Evolutionary conservation across 371 early-diverging fungal genomes (phyloP), one percentile per base, ranked within the genome.

Genomic region (Mortierella sp.): DNA sequence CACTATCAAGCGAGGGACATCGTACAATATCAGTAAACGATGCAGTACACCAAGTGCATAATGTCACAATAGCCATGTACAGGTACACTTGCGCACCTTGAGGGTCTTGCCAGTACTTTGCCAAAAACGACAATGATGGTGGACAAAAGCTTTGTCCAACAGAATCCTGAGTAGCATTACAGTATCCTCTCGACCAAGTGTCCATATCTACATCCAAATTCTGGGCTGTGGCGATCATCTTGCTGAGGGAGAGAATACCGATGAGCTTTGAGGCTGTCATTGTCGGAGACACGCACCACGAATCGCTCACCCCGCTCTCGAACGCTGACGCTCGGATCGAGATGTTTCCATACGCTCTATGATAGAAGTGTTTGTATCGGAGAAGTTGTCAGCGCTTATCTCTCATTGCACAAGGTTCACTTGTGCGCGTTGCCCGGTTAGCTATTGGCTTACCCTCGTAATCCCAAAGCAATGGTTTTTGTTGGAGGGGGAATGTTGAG

Each of bases 61-160:
- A 41, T 14, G 32, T 14, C 29, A 24, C 48, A 44, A 51, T 27
- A 48, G 38, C 3, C 27, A 55, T 6, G 24, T 49, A 41, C 10
- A 41, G 4, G 41, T 41, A 41, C 7, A 56, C 7, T 43, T 14
- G 14, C 75, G 76, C 88, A 95, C 96, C 91, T 75, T 93, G 91
- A 11, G 96, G 91, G 83, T 97, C 97, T 79, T 96, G 96, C 96
- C 97, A 97, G 65, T 95, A 96, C 86, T 95, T 95, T 38, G 95
- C 93, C 21, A 97, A 80, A 71, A 92, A 92, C 1, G 96, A 91
- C 24, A 97, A 88, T 0, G 96, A 96, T 0, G 97, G 94, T 11
- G 88, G 89, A 56, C 91, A 89, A 78, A 90, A 96, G 2, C 75
- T 65, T 27, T 87, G 38, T 0, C 94, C 94, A 43, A 94, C 87